Base-by-base conservation (phyloP, 371 early-diverging fungal genomes). In the Rhizoclosmatium hyalinum region DNA sequence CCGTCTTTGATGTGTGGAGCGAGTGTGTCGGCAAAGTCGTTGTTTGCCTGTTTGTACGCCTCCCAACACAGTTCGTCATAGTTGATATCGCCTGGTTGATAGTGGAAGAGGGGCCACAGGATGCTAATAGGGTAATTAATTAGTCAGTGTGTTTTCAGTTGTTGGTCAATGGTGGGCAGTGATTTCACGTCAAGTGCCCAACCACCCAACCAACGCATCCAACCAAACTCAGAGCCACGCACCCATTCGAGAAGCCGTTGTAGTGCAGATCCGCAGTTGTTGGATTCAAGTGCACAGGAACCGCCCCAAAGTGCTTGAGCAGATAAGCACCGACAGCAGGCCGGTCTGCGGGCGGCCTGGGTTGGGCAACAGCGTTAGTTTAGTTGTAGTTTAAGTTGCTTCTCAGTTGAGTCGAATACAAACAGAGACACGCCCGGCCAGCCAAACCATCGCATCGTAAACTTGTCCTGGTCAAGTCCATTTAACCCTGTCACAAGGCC, bases 91-190 rank as follows among this genome's bases (percentile, higher is more conserved):
- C 99, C 99, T 0, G 97, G 94, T 77, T 96, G 97, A 80, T 98
- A 98, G 83, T 99, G 99, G 82, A 99, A 95, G 56, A 99, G 85
- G 3, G 99, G 99, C 99, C 99, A 97, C 44, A 97, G 88, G 72
- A 96, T 95, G 76, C 94, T 94, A 65, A 77, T 58, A 21, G 32
- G 32, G 32, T 32, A 32, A 32, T 32, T 32, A 24, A 32, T 32
- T 32, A 32, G 63, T 43, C 50, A 72, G 10, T 60, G 19, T 14
- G 3, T 65, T 19, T n/a, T 46, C 17, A 39, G 44, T 53, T 21
- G 21, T 46, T 41, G 32, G 24, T 24, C 24, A 24, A 66, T 66
- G 44, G 21, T 12, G 46, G 12, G 12, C 0, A 66, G 44, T 14
- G 66, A 10, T 14, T 53, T 45, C 53, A 67, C 45, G 32, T 14